Evolutionary conservation across 768 basidiomycete species (phyloP), one percentile per base, ranked within the genome.

Genomic region (Mrakia gelida): DNA sequence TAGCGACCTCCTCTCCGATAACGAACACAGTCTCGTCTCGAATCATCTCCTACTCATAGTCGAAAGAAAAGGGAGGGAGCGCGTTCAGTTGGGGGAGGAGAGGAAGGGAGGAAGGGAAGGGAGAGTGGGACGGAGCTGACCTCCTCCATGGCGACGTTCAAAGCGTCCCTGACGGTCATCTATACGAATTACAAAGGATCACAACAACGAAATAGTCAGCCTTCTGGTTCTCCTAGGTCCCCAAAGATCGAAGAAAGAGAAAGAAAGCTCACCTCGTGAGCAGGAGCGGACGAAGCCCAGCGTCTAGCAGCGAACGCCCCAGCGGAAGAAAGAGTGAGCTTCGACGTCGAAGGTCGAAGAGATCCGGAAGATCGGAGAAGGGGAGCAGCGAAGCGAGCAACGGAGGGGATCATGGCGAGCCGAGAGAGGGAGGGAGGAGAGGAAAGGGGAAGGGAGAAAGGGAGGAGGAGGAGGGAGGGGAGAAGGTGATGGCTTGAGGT

Each of bases 121-220:
- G 32, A 21, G n/a, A 41, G 74, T 28, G 34, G 18, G 68, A 61
- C 7, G 23, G 56, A 18, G 54, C 76, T 68, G 32, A 77, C 76
- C 76, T 99, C 97, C 87, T 98, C 97, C 93, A 99, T 95, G 41
- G 97, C 97, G 75, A 91, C 86, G 86, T 98, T 98, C 80, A 99
- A 91, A 63, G 97, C 97, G 76, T 99, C 97, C 83, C 97, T 93
- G 80, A 97, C 96, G 75, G 95, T 98, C 95, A 79, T 79, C 78
- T 79, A 43, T 18, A 28, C 45, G 15, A 28, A 63, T 21, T 49
- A 32, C 38, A 65, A n/a, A 23, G n/a, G n/a, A n/a, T n/a, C n/a
- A n/a, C 8, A 32, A 63, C 41, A 23, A 59, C 7, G 1, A 49
- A 9, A 49, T 23, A 61, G 49, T 32, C 52, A 61, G 68, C 9